Evolutionary conservation across 2,329 filamentous ascomycete genomes (phyloP), one percentile per base, ranked within the genome.

Genomic region (Aureobasidium vineae): DNA sequence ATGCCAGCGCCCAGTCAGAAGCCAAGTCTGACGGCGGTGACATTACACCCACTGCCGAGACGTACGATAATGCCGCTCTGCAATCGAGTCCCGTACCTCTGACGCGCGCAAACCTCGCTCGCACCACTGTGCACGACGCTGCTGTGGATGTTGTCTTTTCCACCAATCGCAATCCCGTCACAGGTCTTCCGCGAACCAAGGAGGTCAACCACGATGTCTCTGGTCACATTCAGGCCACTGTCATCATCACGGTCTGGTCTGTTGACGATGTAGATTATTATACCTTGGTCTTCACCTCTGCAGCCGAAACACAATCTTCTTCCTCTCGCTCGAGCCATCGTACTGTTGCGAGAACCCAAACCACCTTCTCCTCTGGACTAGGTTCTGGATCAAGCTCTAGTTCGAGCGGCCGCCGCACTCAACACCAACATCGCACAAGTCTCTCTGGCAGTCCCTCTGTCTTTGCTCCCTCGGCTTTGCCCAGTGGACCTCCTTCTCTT

Each of bases 201-300:
- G 56, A 67, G 7, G 59, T 40, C 50, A 50, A 65, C 16, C 41
- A 43, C 26, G 59, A 63, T 16, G 50, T 45, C 7, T 28, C 54
- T 15, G 59, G 49, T 19, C 77, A 82, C 38, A 75, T 86, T 0
- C 85, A 85, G 69, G 88, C 90, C 26, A 89, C 88, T 70, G 90
- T 92, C 88, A 90, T 92, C 54, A 85, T 92, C 26, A 90, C 87
- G 0, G 84, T 90, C 7, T 93, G 89, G 88, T 80, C 85, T n/a
- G 85, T 89, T 45, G 85, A 90, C 49, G 82, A 83, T 23, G 84
- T 88, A 70, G 85, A 83, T 11, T 92, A 88, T 75, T 92, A 87
- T 73, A 92, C 88, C 1, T 78, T 92, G 67, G 91, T 89, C 0
- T 92, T 93, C 68, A 92, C 89, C 13, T 87, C 83, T 68, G 83